Conservation (phyloP, 352 stramenopile species). For the Blastocystis sp. region DNA sequence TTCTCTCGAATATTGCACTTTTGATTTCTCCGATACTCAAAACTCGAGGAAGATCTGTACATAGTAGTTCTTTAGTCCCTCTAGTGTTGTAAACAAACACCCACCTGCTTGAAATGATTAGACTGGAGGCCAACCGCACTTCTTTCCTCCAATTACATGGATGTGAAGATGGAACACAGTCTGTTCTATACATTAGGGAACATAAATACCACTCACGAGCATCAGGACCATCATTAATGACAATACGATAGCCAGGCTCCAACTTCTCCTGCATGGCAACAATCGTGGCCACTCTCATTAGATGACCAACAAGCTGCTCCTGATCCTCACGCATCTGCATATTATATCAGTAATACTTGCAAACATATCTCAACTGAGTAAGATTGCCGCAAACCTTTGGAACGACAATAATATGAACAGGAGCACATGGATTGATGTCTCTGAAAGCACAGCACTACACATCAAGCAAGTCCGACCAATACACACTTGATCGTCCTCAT, state of each 20-base stretch:
- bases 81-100: constrained; percentile 34
- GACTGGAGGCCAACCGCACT: constrained; percentile 57
- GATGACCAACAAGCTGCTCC: constrained; percentile 53
- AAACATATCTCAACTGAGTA: constrained; percentile 47
- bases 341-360: neutral
- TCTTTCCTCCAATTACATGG: constrained; percentile 62
- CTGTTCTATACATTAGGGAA: constrained; percentile 1
- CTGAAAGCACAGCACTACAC: constrained; percentile 44
- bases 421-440: constrained; percentile 58
- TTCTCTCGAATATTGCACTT: neutral
- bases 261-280: constrained; percentile 56
- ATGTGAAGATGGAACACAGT: constrained; percentile 61
- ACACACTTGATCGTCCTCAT: constrained; percentile 45
- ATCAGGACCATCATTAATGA: constrained; percentile 58
- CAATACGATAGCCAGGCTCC: constrained; percentile 53
- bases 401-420: constrained; percentile 59
- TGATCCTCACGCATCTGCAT: constrained; percentile 55
- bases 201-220: neutral
- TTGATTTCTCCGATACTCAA: neutral
- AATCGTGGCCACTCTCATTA: constrained; percentile 33
- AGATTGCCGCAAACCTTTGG: constrained; percentile 53
- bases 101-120: no score
- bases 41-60: neutral
- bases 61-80: neutral
- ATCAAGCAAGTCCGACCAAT: neutral